phyloP scores from a whole-genome alignment of 768 basidiomycete genomes.

The Phlegmacium glaucopus region DNA sequence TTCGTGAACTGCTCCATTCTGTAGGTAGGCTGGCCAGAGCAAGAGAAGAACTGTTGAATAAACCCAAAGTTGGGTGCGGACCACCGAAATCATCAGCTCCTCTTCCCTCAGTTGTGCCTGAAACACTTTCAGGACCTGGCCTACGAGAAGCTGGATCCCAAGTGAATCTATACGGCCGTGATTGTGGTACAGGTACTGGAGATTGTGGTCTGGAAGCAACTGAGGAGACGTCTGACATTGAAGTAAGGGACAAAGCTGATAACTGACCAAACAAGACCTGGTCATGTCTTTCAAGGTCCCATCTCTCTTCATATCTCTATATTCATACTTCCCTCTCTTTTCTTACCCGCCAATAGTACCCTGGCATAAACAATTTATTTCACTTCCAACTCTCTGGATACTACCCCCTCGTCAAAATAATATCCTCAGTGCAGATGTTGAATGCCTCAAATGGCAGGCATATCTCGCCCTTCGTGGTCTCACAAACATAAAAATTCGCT shows the following conservation, averaged over 20 bases:
- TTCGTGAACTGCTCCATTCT: slow-evolving; percentile 78
- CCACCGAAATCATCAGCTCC: slow-evolving; percentile 61
- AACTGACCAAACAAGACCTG: slow-evolving; percentile 15
- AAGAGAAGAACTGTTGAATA: slow-evolving; percentile 51
- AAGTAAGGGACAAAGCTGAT: slow-evolving; percentile 1
- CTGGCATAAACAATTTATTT: slow-evolving; percentile 20
- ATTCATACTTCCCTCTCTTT: slow-evolving; percentile 59
- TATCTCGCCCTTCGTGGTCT: slow-evolving; percentile 70
- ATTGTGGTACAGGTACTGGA: slow-evolving; percentile 34
- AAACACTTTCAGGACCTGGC: slow-evolving; percentile 68
- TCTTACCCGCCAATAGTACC: slow-evolving; percentile 41
- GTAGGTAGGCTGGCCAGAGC: slow-evolving; percentile 47
- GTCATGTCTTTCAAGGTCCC: slow-evolving; percentile 23
- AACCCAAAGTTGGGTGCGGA: slow-evolving; percentile 42
- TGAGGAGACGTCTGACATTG: slow-evolving; percentile 49
- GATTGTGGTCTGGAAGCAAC: slow-evolving; percentile 52
- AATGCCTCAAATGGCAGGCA: slow-evolving; percentile 90
- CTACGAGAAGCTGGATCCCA: slow-evolving; percentile 63
- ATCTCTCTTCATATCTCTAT: slow-evolving; percentile 43
- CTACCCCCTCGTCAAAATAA: slow-evolving; percentile 39
- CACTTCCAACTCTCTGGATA: slow-evolving; percentile 62
- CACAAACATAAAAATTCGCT: slow-evolving; percentile 49
- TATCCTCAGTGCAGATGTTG: slow-evolving; percentile 72
- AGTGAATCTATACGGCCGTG: slow-evolving; percentile 68
- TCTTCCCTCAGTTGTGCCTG: slow-evolving; percentile 68